phyloP scores from a whole-genome alignment of 805 yeast genomes.

The Yamadazyma paraphyllophila region DNA sequence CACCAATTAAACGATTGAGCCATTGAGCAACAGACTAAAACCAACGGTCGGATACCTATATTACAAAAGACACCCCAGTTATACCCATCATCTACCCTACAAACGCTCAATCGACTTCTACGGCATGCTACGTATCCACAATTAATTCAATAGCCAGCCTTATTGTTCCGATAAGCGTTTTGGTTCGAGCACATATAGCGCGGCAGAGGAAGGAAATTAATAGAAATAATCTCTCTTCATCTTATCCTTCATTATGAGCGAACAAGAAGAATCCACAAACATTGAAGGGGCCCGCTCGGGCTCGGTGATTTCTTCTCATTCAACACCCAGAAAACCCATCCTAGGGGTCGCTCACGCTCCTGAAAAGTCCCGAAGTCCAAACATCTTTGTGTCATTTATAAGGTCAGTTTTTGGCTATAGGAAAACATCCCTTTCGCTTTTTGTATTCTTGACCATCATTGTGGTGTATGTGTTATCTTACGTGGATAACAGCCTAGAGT shows the following conservation, averaged over 20 bases:
- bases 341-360: neutral
- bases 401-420: conserved; percentile 65
- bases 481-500: conserved; percentile 36
- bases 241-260: conserved; percentile 10
- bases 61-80: no score
- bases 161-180: neutral
- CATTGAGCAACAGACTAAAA: neutral
- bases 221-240: neutral
- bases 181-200: neutral
- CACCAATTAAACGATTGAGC: neutral
- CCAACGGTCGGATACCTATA: no score
- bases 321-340: conserved; percentile 7
- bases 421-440: conserved; percentile 63
- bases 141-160: neutral
- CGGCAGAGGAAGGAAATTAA: neutral
- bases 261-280: conserved; percentile 7
- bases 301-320: conserved; percentile 2
- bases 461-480: conserved; percentile 38
- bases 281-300: neutral
- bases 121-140: no score
- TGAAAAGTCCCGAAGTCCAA: conserved; percentile 12
- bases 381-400: conserved; percentile 24
- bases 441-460: conserved; percentile 49
- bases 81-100: no score
- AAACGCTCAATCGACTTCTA: no score